Conservation (phyloP, 345 rosid genomes). For the Balakata baccata region DNA sequence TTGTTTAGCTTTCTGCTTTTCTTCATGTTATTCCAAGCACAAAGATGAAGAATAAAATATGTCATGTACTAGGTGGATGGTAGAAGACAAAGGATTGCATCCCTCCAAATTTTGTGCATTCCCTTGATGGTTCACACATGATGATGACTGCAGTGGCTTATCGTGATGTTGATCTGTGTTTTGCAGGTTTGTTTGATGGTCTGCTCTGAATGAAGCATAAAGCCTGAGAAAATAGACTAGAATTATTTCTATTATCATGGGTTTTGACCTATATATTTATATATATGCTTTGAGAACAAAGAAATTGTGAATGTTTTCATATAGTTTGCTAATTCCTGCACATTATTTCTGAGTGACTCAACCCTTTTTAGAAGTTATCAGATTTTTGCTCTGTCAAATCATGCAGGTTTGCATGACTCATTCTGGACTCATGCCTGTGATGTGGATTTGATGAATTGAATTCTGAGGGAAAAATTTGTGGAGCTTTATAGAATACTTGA, state of each 20-base stretch:
- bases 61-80: constrained; percentile 52
- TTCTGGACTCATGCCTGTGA: constrained; percentile 98
- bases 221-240: neutral
- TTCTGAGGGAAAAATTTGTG: constrained; percentile 84
- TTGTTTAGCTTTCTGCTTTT: constrained; percentile 6
- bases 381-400: neutral
- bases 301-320: neutral
- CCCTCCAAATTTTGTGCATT: constrained; percentile 97
- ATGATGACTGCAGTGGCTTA: constrained; percentile 99
- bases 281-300: too few species aligned
- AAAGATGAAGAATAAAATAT: neutral
- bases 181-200: constrained; percentile 63
- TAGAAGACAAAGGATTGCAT: constrained; percentile 91
- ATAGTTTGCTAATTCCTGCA: neutral
- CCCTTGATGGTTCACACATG: constrained; percentile 97
- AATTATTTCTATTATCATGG: neutral
- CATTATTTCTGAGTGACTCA: neutral
- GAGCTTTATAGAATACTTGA: constrained; percentile 87
- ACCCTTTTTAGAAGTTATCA: neutral
- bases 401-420: constrained; percentile 94
- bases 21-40: constrained; percentile 1
- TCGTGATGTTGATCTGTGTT: constrained; percentile 74
- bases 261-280: too few species aligned
- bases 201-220: neutral
- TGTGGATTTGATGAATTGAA: constrained; percentile 83